phyloP scores from a whole-genome alignment of 139 green algal genomes.

The Astrephomene gubernaculifera region DNA sequence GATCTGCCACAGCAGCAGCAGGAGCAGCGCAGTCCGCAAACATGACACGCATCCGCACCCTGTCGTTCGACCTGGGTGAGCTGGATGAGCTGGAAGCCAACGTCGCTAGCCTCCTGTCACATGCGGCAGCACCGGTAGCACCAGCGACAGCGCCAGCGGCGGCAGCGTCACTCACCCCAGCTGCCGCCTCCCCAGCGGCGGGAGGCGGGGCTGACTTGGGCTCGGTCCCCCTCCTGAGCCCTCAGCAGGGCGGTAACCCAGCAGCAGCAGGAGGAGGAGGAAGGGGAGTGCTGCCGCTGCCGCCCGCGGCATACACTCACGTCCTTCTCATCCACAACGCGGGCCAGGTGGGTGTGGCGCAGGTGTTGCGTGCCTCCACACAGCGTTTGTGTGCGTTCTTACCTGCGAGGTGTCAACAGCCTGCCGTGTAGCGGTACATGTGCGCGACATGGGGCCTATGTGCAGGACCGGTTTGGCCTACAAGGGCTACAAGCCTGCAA shows the following conservation, averaged over 20 bases:
- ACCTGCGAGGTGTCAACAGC: not conserved
- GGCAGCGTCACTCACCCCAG: not conserved
- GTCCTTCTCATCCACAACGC: constrained; percentile 44
- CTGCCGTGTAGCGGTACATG: not conserved
- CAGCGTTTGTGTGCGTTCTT: not conserved
- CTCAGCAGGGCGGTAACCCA: no score
- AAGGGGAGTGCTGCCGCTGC: constrained; percentile 1
- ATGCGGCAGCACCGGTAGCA: not conserved
- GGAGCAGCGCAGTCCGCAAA: not conserved
- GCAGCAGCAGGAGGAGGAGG: not conserved
- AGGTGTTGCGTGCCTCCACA: not conserved
- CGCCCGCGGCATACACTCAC: not conserved
- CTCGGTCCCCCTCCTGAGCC: no score
- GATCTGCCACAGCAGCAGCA: not conserved
- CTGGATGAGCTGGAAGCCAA: not conserved
- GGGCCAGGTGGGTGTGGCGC: constrained; percentile 6
- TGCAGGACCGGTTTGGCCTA: no score
- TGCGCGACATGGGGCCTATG: no score
- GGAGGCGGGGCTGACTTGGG: no score
- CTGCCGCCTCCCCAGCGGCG: not conserved
- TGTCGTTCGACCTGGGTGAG: constrained; percentile 14
- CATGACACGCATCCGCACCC: not conserved
- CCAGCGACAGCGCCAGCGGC: not conserved
- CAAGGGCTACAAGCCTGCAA: no score
- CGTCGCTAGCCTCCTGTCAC: not conserved